These are phyloP conservation scores for Diversispora epigaea DNA, from an alignment of 192 early-diverging fungal genomes.

Conservation along the genomic window DNA sequence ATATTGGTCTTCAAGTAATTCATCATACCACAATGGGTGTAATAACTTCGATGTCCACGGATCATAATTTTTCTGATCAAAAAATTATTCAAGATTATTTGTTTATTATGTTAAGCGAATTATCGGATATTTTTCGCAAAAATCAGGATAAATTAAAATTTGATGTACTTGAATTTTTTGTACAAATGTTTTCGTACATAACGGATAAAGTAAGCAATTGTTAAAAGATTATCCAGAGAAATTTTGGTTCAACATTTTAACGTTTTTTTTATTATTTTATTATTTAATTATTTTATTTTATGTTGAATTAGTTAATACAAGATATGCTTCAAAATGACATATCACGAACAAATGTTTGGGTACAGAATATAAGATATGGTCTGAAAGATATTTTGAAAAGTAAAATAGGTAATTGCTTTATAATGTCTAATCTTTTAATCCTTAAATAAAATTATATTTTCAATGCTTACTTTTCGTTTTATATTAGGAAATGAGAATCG, in stretches of 20 bases:
- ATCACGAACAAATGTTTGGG: slow-evolving; percentile 2
- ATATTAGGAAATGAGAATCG: slow-evolving; percentile 35
- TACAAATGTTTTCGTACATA: slow-evolving; percentile 25
- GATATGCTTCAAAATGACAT: background rate
- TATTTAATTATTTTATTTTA: slow-evolving; percentile 4
- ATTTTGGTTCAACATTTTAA: background rate
- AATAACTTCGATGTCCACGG: background rate
- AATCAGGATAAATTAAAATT: slow-evolving; percentile 44
- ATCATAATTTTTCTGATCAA: background rate
- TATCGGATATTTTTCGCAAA: slow-evolving; percentile 30
- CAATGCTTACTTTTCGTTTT: too few relatives aligned
- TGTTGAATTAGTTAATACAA: background rate
- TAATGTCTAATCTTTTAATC: background rate
- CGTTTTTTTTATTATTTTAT: background rate
- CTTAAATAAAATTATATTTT: background rate
- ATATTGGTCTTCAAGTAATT: slow-evolving; percentile 33
- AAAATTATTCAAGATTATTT: background rate
- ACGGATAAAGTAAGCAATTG: slow-evolving; percentile 25
- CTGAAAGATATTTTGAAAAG: slow-evolving; percentile 42
- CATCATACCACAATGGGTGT: slow-evolving; percentile 19
- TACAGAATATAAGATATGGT: slow-evolving; percentile 34
- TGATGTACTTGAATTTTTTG: slow-evolving; percentile 37
- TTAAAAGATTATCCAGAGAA: too few relatives aligned
- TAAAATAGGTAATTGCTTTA: slow-evolving; percentile 37
- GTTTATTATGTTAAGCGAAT: slow-evolving; percentile 26